phyloP scores from a whole-genome alignment of 345 rosid species.

The Eucalyptus tenuipes region DNA sequence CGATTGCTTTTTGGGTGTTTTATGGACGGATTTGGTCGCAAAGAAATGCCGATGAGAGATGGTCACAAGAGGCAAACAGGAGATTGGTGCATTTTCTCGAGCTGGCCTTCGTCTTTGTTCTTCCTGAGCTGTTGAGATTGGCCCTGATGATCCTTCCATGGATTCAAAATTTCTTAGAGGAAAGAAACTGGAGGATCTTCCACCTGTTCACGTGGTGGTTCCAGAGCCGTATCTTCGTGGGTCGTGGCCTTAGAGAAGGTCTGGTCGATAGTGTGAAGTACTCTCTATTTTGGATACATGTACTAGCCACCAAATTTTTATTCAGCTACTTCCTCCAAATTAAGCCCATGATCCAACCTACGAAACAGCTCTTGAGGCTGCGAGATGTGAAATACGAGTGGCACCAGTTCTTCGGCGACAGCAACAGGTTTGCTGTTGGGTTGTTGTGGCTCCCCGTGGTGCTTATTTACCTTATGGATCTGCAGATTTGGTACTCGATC shows the following conservation, averaged over 20 bases:
- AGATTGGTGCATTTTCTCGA: constrained; percentile 51
- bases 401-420: constrained; percentile 31
- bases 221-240: constrained; percentile 59
- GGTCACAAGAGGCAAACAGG: constrained; percentile 54
- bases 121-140: constrained; percentile 66
- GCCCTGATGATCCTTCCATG: constrained; percentile 64
- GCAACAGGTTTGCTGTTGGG: constrained; percentile 57
- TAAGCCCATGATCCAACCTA: constrained; percentile 64
- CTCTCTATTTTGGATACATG: constrained; percentile 57
- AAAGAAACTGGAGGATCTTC: constrained; percentile 44
- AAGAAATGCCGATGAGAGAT: constrained; percentile 41
- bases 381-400: constrained; percentile 34
- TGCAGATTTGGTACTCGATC: constrained; percentile 72
- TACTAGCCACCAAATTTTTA: constrained; percentile 62
- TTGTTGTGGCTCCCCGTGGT: constrained; percentile 77
- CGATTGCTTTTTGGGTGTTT: constrained; percentile 50
- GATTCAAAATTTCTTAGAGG: constrained; percentile 64
- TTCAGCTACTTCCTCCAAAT: constrained; percentile 81
- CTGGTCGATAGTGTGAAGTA: constrained; percentile 63
- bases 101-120: constrained; percentile 45
- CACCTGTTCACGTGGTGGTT: constrained; percentile 86
- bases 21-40: constrained; percentile 77
- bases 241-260: constrained; percentile 90
- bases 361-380: constrained; percentile 32
- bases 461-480: constrained; percentile 76